Percentiles rank a stretch among this genome's conserved stretches.
phyloP scores from a whole-genome alignment of 805 yeast genomes.

The Metschnikowia kunwiensis region DNA sequence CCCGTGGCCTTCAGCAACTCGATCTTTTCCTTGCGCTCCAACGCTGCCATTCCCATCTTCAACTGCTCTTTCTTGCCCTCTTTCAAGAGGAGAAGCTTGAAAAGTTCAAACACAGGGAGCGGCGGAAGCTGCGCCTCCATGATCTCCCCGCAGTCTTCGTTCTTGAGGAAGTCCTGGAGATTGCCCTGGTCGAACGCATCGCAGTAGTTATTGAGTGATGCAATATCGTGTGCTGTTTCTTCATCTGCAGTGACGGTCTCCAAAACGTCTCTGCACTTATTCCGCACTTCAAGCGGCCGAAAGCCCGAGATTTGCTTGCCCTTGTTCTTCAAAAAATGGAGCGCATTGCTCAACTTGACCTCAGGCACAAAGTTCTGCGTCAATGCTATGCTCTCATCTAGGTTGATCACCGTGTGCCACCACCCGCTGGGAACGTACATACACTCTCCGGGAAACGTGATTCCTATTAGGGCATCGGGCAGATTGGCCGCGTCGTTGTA shows the following conservation, averaged over 20 bases:
- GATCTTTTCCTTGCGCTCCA: constrained; percentile 33
- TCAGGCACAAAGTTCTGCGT: constrained; percentile 86
- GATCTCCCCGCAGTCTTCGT: constrained; percentile 67
- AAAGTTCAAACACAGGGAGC: constrained; percentile 63
- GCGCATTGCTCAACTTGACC: constrained; percentile 56
- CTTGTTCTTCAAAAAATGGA: constrained; percentile 65
- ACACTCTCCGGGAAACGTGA: constrained; percentile 79
- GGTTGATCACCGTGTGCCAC: constrained; percentile 94
- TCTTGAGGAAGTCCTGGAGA: constrained; percentile 25
- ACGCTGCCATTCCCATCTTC: constrained; percentile 26
- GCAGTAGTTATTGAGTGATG: constrained; percentile 26
- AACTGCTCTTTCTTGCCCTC: constrained; percentile 39
- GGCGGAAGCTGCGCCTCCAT: constrained; percentile 28
- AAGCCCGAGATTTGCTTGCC: constrained; percentile 79
- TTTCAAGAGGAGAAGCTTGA: constrained; percentile 46
- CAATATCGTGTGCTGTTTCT: constrained; percentile 14
- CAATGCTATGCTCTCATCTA: constrained; percentile 78
- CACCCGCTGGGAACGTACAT: constrained; percentile 93
- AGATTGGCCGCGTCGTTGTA: constrained; percentile 63
- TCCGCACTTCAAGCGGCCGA: constrained; percentile 50
- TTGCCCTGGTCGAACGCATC: constrained; percentile 24
- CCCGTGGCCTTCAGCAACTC: constrained; percentile 29
- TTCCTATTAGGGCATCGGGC: constrained; percentile 56
- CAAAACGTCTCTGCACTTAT: constrained; percentile 26
- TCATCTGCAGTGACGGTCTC: constrained; percentile 7